These are phyloP conservation scores for Calonectria pseudoreteaudii DNA, from an alignment of 2,329 filamentous ascomycete species.

Conservation along the genomic window DNA sequence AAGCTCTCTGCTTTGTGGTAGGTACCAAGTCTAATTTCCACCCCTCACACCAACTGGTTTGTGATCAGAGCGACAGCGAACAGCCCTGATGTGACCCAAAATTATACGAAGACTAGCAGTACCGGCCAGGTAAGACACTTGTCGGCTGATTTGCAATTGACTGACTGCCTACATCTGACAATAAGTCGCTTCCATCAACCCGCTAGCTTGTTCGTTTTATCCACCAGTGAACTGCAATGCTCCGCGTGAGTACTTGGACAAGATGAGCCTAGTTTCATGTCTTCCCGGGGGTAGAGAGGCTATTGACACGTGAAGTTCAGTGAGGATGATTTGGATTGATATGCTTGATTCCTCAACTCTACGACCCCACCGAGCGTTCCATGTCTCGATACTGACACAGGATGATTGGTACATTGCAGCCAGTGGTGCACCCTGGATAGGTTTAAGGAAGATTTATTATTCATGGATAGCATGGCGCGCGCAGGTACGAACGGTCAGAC, in stretches of 20 bases:
- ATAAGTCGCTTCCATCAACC: background rate
- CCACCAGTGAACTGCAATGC: background rate
- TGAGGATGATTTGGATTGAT: background rate
- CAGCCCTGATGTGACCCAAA: background rate
- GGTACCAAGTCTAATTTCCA: background rate
- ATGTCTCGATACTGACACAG: background rate
- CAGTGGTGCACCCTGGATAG: background rate
- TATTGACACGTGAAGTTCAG: background rate
- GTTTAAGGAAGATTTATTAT: background rate
- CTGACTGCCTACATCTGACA: background rate
- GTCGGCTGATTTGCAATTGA: background rate
- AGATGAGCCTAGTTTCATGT: background rate
- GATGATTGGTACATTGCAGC: background rate
- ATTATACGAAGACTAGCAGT: background rate
- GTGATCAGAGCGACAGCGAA: background rate
- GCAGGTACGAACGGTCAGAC: background rate
- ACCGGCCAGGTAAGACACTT: background rate
- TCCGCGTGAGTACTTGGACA: background rate
- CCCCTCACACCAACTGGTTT: background rate
- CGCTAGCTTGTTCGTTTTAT: background rate
- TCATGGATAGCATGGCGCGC: too few relatives aligned
- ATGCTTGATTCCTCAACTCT: background rate
- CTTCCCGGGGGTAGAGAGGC: background rate
- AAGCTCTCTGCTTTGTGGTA: background rate
- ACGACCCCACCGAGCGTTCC: background rate